These are phyloP conservation scores for Oryza coarctata DNA, from an alignment of 176 grass and related monocot genomes.

Conservation along the genomic window DNA sequence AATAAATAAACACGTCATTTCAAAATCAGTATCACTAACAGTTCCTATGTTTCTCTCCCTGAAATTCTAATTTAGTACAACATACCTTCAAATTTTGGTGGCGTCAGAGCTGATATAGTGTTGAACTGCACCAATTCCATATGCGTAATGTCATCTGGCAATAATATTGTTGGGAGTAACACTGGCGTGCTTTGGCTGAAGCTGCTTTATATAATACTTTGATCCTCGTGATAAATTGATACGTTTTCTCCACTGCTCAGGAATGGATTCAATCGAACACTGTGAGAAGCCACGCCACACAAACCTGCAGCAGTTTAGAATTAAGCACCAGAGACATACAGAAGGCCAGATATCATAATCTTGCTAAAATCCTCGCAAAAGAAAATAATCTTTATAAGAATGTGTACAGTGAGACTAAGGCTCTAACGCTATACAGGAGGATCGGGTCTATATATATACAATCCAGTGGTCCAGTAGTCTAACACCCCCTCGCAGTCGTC, in stretches of 20 bases:
- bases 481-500: too few relatives aligned
- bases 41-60: neutral
- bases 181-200: slow-evolving; percentile 55
- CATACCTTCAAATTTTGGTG: neutral
- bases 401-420: too few relatives aligned
- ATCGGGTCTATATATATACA: too few relatives aligned
- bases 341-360: neutral
- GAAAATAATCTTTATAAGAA: too few relatives aligned
- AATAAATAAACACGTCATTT: neutral
- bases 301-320: slow-evolving; percentile 66
- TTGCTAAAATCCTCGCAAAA: neutral
- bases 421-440: too few relatives aligned
- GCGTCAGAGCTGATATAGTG: neutral
- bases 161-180: slow-evolving; percentile 44
- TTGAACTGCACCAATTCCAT: neutral
- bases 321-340: slow-evolving; percentile 19
- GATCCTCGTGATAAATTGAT: slow-evolving; percentile 82
- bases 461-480: too few relatives aligned
- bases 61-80: neutral
- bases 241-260: slow-evolving; percentile 59
- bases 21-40: neutral
- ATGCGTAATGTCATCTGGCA: slow-evolving; percentile 18
- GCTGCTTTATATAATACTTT: slow-evolving; percentile 83
- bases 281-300: slow-evolving; percentile 73
- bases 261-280: slow-evolving; percentile 75